These are phyloP conservation scores for Tremella fuciformis DNA, from an alignment of 768 basidiomycete genomes.

Conservation along the genomic window DNA sequence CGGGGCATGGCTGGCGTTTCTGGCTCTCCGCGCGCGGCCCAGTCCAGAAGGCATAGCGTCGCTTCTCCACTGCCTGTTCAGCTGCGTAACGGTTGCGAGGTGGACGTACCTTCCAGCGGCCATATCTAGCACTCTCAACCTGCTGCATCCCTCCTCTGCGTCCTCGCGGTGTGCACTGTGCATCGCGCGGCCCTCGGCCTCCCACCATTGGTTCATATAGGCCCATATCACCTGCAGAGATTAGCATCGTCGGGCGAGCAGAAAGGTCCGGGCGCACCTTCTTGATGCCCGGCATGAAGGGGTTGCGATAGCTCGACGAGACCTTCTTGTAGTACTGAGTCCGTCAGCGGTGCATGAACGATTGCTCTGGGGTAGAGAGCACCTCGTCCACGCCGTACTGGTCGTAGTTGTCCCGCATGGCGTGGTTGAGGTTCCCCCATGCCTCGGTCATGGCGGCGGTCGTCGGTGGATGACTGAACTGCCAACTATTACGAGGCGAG, in stretches of 20 bases:
- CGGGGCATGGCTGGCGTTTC: background rate
- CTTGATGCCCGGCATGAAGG: conserved; percentile 67
- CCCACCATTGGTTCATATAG: conserved; percentile 52
- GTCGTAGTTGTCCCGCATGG: conserved; percentile 59
- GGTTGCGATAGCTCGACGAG: conserved; percentile 68
- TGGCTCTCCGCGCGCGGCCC: conserved; percentile 56
- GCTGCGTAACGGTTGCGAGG: background rate
- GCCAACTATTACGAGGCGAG: too few species aligned
- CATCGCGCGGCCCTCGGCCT: conserved; percentile 52
- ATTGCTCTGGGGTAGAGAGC: conserved; percentile 17
- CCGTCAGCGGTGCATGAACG: conserved; percentile 4
- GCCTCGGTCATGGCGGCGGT: background rate
- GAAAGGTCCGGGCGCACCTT: conserved; percentile 57
- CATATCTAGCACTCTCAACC: conserved; percentile 58
- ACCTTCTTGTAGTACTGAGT: conserved; percentile 64
- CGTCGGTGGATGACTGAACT: too few species aligned
- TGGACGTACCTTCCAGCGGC: conserved; percentile 55
- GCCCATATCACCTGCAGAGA: conserved; percentile 33
- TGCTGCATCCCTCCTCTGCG: conserved; percentile 5
- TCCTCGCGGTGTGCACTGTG: conserved; percentile 47
- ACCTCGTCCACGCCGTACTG: conserved; percentile 64
- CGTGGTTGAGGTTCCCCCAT: conserved; percentile 51
- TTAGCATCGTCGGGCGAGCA: conserved; percentile 55
- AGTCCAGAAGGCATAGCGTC: conserved; percentile 62
- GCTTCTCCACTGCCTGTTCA: conserved; percentile 61